Evolutionary conservation across 495 filamentous ascomycete genomes (phyloP), one percentile per base, ranked within the genome.

Genomic region (Hypoxylon rickii): DNA sequence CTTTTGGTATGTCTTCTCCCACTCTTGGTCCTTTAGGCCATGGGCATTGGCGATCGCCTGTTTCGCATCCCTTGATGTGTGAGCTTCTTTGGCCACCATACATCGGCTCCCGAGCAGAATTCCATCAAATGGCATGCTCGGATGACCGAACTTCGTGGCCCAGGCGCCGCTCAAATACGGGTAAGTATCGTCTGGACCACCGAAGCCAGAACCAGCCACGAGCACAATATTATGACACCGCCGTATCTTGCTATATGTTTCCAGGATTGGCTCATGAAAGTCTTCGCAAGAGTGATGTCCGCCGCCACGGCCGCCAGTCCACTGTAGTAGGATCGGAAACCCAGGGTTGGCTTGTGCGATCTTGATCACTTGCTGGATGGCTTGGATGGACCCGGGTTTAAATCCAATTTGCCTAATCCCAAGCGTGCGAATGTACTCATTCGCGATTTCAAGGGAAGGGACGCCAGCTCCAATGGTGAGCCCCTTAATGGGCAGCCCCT

Each of bases 1-100:
- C 12, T 84, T 82, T 65, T 88, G 89, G 74, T 92, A 92, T 10
- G 89, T 92, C 73, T 89, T 89, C 72, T 92, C 89, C 90, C 90
- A 95, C 38, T 93, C 83, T 43, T 72, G 72, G 62, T 94, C 89
- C 24, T 89, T 86, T n/a, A 92, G 74, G 62, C 90, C 90, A 45
- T 80, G 78, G 11, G 89, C 86, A 59, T 92, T 88, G 8, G 83
- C 83, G 57, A 95, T 95, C 12, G 89, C 89, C 70, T 89, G 81
- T 76, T 94, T 95, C 29, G 89, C 90, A 43, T 86, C 86, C 64
- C 80, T 83, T 7, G 87, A 89, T 0, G 90, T 95, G 66, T 93
- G 81, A 0, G 88, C 88, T 71, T 95, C 90, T 70, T 89, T 89
- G 11, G 89, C 86, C 19, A 82, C 84, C 89, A 92, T 92, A 71